Evolutionary conservation across 2,329 filamentous ascomycete genomes (phyloP).

Genomic region (Coniochaeta sp.): DNA sequence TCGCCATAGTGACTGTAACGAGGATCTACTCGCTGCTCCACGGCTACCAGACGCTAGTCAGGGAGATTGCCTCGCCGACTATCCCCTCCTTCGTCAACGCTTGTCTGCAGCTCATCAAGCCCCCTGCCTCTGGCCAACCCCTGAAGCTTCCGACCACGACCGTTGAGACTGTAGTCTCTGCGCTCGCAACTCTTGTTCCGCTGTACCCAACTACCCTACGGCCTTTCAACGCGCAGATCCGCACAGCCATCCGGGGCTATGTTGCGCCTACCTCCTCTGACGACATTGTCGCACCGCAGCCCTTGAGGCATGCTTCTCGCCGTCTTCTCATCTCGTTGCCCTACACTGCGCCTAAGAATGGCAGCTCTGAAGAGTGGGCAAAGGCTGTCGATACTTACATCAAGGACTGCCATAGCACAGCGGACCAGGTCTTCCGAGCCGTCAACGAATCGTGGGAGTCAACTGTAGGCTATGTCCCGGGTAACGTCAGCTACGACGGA

Average conservation of each 20-base stretch:
- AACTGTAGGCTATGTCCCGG: slow-evolving; percentile 38
- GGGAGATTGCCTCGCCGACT: slow-evolving; percentile 82
- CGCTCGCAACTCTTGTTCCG: slow-evolving; percentile 66
- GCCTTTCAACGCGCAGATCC: slow-evolving; percentile 63
- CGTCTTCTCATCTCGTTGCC: slow-evolving; percentile 64
- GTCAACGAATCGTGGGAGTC: slow-evolving; percentile 79
- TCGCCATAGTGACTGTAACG: slow-evolving; percentile 69
- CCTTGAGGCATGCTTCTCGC: slow-evolving; percentile 50
- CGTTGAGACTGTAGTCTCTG: slow-evolving; percentile 61
- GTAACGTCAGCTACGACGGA: slow-evolving; percentile 34
- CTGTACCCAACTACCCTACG: slow-evolving; percentile 78
- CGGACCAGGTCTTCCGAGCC: slow-evolving; percentile 70
- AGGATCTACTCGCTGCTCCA: slow-evolving; percentile 80
- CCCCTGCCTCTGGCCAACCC: slow-evolving; percentile 27
- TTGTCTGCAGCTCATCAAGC: slow-evolving; percentile 59
- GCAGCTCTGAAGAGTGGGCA: slow-evolving; percentile 70
- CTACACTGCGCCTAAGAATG: slow-evolving; percentile 74
- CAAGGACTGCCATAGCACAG: slow-evolving; percentile 58
- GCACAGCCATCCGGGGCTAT: slow-evolving; percentile 48
- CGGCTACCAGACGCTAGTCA: slow-evolving; percentile 71
- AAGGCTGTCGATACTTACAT: slow-evolving; percentile 56
- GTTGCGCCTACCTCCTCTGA: slow-evolving; percentile 58
- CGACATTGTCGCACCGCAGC: slow-evolving; percentile 35
- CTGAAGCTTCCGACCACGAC: slow-evolving; percentile 38
- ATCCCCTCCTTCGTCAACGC: slow-evolving; percentile 67